phyloP scores from a whole-genome alignment of 2,329 filamentous ascomycete genomes.

The Ramichloridium luteum region DNA sequence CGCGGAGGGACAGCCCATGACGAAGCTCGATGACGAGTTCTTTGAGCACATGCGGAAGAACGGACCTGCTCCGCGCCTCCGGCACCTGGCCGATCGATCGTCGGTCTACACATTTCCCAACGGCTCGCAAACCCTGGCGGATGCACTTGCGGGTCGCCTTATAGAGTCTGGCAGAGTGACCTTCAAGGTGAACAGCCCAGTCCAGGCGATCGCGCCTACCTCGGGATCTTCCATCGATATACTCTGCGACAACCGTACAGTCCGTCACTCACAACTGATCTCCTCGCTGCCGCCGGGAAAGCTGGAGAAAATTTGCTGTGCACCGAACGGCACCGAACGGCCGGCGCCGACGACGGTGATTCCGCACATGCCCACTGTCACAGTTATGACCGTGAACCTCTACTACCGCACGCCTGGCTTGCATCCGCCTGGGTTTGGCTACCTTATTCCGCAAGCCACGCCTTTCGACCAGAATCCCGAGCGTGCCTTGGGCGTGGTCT shows the following conservation, averaged over 20 bases:
- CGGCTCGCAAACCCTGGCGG: slow-evolving; percentile 30
- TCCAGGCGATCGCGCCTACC: slow-evolving; percentile 35
- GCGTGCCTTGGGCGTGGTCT: slow-evolving; percentile 78
- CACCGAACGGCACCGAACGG: slow-evolving; percentile 2
- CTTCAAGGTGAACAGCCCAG: slow-evolving; percentile 28
- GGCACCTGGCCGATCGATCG: slow-evolving; percentile 21
- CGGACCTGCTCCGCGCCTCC: slow-evolving; percentile 24
- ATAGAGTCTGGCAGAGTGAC: slow-evolving; percentile 28
- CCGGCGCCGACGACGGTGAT: slow-evolving; percentile 34
- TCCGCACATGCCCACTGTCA: slow-evolving; percentile 43
- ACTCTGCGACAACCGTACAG: not conserved
- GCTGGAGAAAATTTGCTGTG: slow-evolving; percentile 13
- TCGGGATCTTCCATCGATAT: slow-evolving; percentile 11
- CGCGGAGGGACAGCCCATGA: slow-evolving; percentile 24
- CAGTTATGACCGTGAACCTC: slow-evolving; percentile 85
- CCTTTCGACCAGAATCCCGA: slow-evolving; percentile 65
- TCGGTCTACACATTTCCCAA: slow-evolving; percentile 35
- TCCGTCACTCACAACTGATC: slow-evolving; percentile 43
- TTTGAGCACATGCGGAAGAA: slow-evolving; percentile 23
- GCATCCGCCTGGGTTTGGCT: slow-evolving; percentile 69
- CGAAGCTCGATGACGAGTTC: slow-evolving; percentile 23
- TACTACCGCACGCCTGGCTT: slow-evolving; percentile 60
- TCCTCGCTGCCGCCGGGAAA: slow-evolving; percentile 45
- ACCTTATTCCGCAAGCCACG: slow-evolving; percentile 70
- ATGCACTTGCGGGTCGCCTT: slow-evolving; percentile 26